These are phyloP conservation scores for Penicillium fimorum DNA, from an alignment of 495 filamentous ascomycete genomes.

Conservation along the genomic window DNA sequence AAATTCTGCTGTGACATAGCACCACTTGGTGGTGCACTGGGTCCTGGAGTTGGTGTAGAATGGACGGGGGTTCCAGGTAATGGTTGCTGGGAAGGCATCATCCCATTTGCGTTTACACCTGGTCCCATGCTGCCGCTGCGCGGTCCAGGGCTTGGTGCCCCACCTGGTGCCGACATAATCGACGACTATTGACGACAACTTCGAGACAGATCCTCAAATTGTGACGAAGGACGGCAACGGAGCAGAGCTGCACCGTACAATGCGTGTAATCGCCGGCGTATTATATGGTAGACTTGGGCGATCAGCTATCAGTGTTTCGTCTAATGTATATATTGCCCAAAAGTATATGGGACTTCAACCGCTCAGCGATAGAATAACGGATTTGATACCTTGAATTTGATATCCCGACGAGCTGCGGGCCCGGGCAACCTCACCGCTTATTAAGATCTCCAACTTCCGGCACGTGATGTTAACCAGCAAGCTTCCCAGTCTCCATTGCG, in stretches of 20 bases:
- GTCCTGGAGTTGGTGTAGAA: constrained; percentile 37
- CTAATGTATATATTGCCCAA: neutral
- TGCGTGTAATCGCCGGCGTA: neutral
- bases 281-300: neutral
- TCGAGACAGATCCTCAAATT: neutral
- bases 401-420: constrained; percentile 6
- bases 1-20: constrained; percentile 79
- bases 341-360: neutral
- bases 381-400: constrained; percentile 19
- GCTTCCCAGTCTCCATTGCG: neutral
- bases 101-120: constrained; percentile 38
- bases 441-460: constrained; percentile 20
- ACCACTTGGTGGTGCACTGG: constrained; percentile 42
- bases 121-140: constrained; percentile 55
- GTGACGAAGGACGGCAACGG: neutral
- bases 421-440: constrained; percentile 9
- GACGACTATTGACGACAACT: neutral
- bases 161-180: constrained; percentile 48
- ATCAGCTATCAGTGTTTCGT: neutral
- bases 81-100: constrained; percentile 54
- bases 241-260: neutral
- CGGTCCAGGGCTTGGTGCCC: constrained; percentile 48
- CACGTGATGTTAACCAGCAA: constrained; percentile 23
- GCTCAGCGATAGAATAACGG: neutral
- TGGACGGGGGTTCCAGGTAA: constrained; percentile 40